A percentile compares a stretch with the other conserved stretches of the same genome.
Evolutionary conservation across 768 basidiomycete genomes (phyloP).

Genomic region (Amyloporia xantha): DNA sequence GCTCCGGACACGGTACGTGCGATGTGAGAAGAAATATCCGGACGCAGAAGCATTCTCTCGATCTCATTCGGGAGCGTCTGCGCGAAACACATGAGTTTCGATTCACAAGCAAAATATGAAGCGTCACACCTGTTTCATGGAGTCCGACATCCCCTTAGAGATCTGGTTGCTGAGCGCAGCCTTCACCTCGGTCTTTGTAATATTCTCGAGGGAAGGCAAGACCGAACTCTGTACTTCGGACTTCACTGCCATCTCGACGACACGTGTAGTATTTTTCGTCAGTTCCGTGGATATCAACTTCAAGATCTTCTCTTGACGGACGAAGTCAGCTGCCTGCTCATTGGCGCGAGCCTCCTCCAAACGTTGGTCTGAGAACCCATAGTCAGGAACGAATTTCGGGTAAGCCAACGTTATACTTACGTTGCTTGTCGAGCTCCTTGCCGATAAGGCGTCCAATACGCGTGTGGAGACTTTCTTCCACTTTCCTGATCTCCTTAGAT

Average conservation of each 20-base stretch:
- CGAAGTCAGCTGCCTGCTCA: constrained; percentile 76
- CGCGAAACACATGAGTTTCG: background rate
- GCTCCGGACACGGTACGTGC: constrained; percentile 66
- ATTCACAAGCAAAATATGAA: background rate
- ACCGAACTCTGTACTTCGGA: constrained; percentile 79
- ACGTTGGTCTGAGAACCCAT: constrained; percentile 61
- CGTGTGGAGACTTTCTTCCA: constrained; percentile 72
- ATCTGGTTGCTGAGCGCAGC: constrained; percentile 73
- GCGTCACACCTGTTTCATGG: constrained; percentile 59
- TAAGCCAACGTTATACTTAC: constrained; percentile 37
- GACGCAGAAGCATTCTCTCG: constrained; percentile 68
- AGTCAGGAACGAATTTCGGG: background rate
- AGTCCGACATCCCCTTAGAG: constrained; percentile 62
- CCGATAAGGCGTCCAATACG: constrained; percentile 74
- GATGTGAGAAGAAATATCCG: constrained; percentile 73
- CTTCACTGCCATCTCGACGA: constrained; percentile 87
- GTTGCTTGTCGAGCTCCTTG: constrained; percentile 88
- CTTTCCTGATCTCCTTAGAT: constrained; percentile 73
- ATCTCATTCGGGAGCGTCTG: constrained; percentile 76
- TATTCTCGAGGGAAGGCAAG: constrained; percentile 72
- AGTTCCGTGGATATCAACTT: constrained; percentile 84
- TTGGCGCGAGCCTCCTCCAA: constrained; percentile 74
- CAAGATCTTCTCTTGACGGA: constrained; percentile 82
- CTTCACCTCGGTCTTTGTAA: constrained; percentile 78
- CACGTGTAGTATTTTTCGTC: constrained; percentile 80